Evolutionary conservation across 1,139 yeast genomes (phyloP).

Genomic region (Taiozyma sp.): DNA sequence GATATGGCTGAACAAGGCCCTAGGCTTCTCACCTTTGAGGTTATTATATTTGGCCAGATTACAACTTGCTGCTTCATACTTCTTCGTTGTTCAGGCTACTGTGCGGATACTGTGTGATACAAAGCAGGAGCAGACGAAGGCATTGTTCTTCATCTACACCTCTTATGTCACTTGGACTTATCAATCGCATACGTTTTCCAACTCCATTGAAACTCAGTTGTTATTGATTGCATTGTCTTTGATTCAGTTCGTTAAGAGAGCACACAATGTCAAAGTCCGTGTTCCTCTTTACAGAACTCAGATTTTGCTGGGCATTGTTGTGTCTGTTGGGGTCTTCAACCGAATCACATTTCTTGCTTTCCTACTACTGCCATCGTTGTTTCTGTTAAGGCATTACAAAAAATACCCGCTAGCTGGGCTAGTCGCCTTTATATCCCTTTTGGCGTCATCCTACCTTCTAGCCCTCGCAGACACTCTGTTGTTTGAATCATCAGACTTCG

Average conservation of each 20-base stretch:
- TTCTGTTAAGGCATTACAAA: conserved; percentile 35
- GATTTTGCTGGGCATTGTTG: conserved; percentile 44
- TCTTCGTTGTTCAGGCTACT: conserved; percentile 24
- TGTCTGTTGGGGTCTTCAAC: conserved; percentile 73
- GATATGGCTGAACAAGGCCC: conserved; percentile 20
- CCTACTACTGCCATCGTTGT: conserved; percentile 54
- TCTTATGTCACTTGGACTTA: conserved; percentile 77
- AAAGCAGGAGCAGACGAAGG: conserved; percentile 60
- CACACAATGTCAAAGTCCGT: conserved; percentile 7
- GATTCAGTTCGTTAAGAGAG: conserved; percentile 17
- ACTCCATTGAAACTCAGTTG: conserved; percentile 74
- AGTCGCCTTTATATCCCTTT: conserved; percentile 28
- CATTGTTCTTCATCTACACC: conserved; percentile 62
- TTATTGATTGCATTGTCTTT: conserved; percentile 51
- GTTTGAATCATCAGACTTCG: conserved; percentile 27
- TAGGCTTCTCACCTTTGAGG: conserved; percentile 33
- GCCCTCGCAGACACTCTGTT: conserved; percentile 51
- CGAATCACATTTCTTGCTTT: conserved; percentile 82
- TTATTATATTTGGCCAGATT: conserved; percentile 57
- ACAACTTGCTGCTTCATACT: conserved; percentile 46
- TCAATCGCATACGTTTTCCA: conserved; percentile 87
- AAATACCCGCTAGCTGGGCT: conserved; percentile 28
- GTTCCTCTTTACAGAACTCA: conserved; percentile 23
- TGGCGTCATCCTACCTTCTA: conserved; percentile 34
- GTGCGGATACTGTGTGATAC: conserved; percentile 44